phyloP scores from a whole-genome alignment of 164 flowering plant genomes.

The Aristolochia californica region DNA sequence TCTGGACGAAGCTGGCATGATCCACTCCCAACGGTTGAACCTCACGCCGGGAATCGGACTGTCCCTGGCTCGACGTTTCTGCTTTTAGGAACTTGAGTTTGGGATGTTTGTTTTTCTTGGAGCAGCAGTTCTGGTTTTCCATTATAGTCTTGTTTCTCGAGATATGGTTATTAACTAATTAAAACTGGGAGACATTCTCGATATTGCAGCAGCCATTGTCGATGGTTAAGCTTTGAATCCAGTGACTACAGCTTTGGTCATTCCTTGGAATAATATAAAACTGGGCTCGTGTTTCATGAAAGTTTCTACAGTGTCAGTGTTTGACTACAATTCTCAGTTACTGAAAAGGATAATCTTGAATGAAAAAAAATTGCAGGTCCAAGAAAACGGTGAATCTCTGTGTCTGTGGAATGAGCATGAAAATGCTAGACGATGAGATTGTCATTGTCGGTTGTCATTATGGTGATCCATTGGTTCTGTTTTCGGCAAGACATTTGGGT shows the following conservation, averaged over 20 bases:
- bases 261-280: not conserved
- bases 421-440: too few species aligned
- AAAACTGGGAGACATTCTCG: conserved; percentile 19
- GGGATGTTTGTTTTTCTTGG: conserved; percentile 11
- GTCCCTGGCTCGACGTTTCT: conserved; percentile 3
- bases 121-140: conserved; percentile 4
- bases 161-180: conserved; percentile 1
- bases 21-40: conserved; percentile 1
- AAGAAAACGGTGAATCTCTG: too few species aligned
- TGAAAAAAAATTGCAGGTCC: too few species aligned
- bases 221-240: conserved; percentile 9
- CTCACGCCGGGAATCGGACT: conserved; percentile 1
- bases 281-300: too few species aligned
- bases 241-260: conserved; percentile 2
- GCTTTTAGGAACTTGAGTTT: conserved; percentile 8
- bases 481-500: too few species aligned
- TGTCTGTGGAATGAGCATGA: too few species aligned
- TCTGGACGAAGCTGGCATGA: conserved; percentile 2
- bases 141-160: not conserved
- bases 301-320: too few species aligned
- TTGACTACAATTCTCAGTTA: too few species aligned
- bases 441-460: too few species aligned
- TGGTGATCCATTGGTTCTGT: too few species aligned
- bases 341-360: too few species aligned
- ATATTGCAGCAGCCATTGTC: conserved; percentile 12